Base-by-base conservation (phyloP, 2,329 filamentous ascomycete species). In the Passalora sequoiae region DNA sequence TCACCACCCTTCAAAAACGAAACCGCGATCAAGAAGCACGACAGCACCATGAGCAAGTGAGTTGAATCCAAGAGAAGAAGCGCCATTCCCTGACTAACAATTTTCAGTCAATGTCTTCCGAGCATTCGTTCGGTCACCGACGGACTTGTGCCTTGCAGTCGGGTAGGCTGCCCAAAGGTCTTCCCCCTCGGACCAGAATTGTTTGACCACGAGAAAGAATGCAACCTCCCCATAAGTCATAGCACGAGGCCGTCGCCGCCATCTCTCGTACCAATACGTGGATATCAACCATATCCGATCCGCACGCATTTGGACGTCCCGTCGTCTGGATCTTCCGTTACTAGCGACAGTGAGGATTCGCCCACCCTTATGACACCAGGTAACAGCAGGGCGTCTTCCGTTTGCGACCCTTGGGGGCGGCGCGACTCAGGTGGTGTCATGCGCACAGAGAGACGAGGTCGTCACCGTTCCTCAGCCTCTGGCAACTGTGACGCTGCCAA, bases 351-450 rank as follows among this genome's bases (percentile, higher is more conserved):
- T 24, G 47, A 49, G n/a, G 30, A 21, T 4, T 43, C 44, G 19
- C 37, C 39, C 2, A 40, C 45, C 29, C 21, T 41, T 27, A 49
- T 41, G 40, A 47, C 50, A 3, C 52, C 52, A 15, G 33, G 38
- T 9, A 24, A 17, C 29, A 50, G 46, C 36, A 38, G 49, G 21
- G 49, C 41, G 2, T 22, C 44, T 3, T 52, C 51, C 0, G 20
- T 49, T 10, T 15, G 24, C 24, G 9, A 28, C 16, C 21, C 29
- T 2, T 7, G 16, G 24, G 38, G 32, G 15, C 38, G 44, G 16
- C 30, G 44, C 7, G 32, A 35, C 7, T 44, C 47, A 5, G 38
- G 39, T 21, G 30, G 31, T 19, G 30, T 43, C 31, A n/a, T n/a
- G n/a, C 43, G 38, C 3, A 38, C 43, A 15, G 21, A 24, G n/a